Percentiles rank a stretch among this genome's conserved stretches.
Conservation (phyloP, 1,284 basidiomycete genomes). For the Vanrija sp. region DNA sequence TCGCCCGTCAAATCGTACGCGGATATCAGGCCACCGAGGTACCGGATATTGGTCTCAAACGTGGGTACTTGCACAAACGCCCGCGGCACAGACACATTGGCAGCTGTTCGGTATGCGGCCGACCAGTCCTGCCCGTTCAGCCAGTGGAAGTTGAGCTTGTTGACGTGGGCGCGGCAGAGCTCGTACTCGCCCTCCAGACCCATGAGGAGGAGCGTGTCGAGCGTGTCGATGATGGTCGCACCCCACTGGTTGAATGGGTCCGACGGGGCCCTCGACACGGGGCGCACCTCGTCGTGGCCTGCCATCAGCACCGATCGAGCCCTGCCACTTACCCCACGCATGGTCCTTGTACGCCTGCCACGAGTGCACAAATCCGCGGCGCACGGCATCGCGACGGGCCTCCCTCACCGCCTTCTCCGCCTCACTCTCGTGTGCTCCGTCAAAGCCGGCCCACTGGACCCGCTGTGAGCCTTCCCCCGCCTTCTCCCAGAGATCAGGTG, state of each 20-base stretch:
- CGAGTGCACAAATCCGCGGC: slow-evolving; percentile 44
- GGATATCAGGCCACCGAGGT: slow-evolving; percentile 74
- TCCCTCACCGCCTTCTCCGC: slow-evolving; percentile 25
- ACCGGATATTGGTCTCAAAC: slow-evolving; percentile 87
- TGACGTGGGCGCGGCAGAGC: slow-evolving; percentile 65
- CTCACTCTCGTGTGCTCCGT: slow-evolving; percentile 22
- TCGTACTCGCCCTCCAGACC: slow-evolving; percentile 70
- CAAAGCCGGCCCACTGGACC: slow-evolving; percentile 33
- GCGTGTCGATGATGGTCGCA: slow-evolving; percentile 71
- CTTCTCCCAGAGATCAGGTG: slow-evolving; percentile 30
- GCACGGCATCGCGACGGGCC: slow-evolving; percentile 43
- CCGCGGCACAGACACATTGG: background rate
- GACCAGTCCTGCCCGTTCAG: slow-evolving; percentile 48
- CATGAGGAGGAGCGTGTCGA: slow-evolving; percentile 88
- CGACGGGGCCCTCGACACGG: slow-evolving; percentile 26
- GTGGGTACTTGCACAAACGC: slow-evolving; percentile 62
- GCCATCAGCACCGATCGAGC: slow-evolving; percentile 7
- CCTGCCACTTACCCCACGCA: slow-evolving; percentile 44
- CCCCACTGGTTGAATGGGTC: slow-evolving; percentile 64
- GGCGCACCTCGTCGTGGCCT: slow-evolving; percentile 48
- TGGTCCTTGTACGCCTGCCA: slow-evolving; percentile 49
- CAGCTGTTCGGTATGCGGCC: slow-evolving; percentile 51
- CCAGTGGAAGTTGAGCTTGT: slow-evolving; percentile 61
- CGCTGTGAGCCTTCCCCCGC: slow-evolving; percentile 13
- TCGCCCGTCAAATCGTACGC: slow-evolving; percentile 76